Conservation (phyloP, 2,329 filamentous ascomycete genomes). For the Aspergillus hiratsukae region DNA sequence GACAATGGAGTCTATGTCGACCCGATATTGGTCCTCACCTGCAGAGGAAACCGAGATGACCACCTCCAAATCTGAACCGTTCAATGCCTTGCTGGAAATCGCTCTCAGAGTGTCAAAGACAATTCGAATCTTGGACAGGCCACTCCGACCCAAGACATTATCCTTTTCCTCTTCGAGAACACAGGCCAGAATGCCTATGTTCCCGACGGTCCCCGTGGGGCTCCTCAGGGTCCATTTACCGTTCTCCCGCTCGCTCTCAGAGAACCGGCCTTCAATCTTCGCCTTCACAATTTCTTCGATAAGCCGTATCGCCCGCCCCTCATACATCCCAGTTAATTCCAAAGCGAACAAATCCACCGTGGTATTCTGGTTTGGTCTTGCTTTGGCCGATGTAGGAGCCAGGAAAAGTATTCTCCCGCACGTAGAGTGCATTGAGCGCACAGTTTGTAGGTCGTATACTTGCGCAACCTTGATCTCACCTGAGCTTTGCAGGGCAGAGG, state of each 20-base stretch:
- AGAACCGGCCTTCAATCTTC: conserved; percentile 76
- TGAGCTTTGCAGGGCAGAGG: conserved; percentile 25
- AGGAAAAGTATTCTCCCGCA: conserved; percentile 39
- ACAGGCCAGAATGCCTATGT: conserved; percentile 48
- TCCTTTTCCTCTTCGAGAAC: conserved; percentile 42
- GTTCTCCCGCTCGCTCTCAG: conserved; percentile 77
- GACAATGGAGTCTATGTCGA: conserved; percentile 61
- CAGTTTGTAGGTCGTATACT: conserved; percentile 63
- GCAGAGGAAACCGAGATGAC: conserved; percentile 66
- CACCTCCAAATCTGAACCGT: conserved; percentile 36
- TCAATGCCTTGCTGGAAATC: conserved; percentile 25
- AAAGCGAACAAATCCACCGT: conserved; percentile 59
- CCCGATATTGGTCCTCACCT: conserved; percentile 55
- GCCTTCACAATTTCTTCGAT: conserved; percentile 85
- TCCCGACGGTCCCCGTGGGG: conserved; percentile 56
- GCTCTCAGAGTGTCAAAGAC: conserved; percentile 34
- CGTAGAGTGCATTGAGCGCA: conserved; percentile 58
- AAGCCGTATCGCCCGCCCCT: conserved; percentile 70
- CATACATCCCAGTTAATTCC: conserved; percentile 68
- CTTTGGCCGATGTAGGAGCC: conserved; percentile 23
- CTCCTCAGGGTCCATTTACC: conserved; percentile 75
- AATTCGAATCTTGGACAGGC: conserved; percentile 31
- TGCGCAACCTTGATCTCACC: conserved; percentile 73
- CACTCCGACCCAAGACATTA: conserved; percentile 48
- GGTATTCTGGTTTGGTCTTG: conserved; percentile 17